Evolutionary conservation across 1,284 basidiomycete genomes (phyloP), one percentile per base, ranked within the genome.

Genomic region (Austropuccinia psidii): DNA sequence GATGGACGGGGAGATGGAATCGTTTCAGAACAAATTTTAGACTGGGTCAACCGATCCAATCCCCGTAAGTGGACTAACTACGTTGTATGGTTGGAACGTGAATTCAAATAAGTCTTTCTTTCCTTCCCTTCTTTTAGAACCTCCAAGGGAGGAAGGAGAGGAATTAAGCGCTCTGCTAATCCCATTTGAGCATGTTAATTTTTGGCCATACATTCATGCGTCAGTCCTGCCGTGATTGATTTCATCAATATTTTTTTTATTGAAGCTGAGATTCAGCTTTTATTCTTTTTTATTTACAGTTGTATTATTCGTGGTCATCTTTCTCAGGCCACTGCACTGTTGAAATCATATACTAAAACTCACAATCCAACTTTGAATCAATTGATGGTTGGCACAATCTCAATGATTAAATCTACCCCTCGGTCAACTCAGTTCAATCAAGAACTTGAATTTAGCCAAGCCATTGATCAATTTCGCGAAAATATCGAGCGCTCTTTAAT

Each of bases 121-220:
- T n/a, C n/a, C 43, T 45, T 45, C 13, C 5, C 2, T 15, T 39
- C 33, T 39, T 57, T 31, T 50, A 73, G 72, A 73, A 50, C 72
- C 72, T 21, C 41, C 62, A 29, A 65, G 58, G 29, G 61, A 73
- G 54, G 72, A 73, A 58, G 62, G 61, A 5, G 61, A 73, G 17
- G 72, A 73, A 35, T 52, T 73, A 21, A 57, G 49, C 37, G 50
- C 52, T 24, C 54, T 73, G 47, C 8, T 43, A 2, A 21, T 66
- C n/a, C 72, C 72, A 27, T 73, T 65, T 31, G 61, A 73, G 57
- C 60, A 73, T 41, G 52, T 66, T 31, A 73, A 73, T 39, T 73
- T 73, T 49, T 73, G 72, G 72, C 72, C 72, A 8, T 66, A 73
- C 21, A 73, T 73, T 55, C 72, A 73, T 17, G 62, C 72, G 72